phyloP scores from a whole-genome alignment of 2,329 filamentous ascomycete genomes.

The Colletotrichum echinochloae region DNA sequence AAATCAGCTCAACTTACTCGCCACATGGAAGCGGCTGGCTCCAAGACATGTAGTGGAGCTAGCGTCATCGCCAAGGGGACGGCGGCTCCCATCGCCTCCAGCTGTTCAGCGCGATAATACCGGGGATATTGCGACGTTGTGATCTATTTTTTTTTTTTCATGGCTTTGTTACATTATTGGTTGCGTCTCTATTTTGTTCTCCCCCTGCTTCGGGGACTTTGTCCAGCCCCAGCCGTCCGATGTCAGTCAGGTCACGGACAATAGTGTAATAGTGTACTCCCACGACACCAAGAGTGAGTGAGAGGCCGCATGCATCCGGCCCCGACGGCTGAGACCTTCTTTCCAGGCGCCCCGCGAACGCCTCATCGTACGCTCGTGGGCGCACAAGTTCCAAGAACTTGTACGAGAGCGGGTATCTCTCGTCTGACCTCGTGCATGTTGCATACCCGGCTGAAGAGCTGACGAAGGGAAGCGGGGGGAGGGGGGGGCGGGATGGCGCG shows the following conservation, averaged over 20 bases:
- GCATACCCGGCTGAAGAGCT: background rate
- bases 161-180: background rate
- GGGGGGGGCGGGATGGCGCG: background rate
- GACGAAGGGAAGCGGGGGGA: background rate
- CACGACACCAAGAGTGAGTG: background rate
- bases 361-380: too few relatives aligned
- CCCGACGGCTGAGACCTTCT: too few relatives aligned
- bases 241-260: too few relatives aligned
- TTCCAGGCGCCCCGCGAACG: too few relatives aligned
- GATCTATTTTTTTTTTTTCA: too few relatives aligned
- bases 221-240: background rate
- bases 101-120: background rate
- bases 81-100: background rate
- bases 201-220: background rate
- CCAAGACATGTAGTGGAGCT: background rate
- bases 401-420: background rate
- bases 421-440: background rate
- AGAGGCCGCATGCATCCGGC: background rate
- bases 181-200: background rate
- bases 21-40: background rate
- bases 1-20: background rate
- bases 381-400: background rate
- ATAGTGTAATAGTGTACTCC: too few relatives aligned
- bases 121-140: background rate
- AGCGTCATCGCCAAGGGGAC: background rate